Evolutionary conservation across 805 yeast species (phyloP), one percentile per base, ranked within the genome.

Genomic region (Ogataea paradorogensis): DNA sequence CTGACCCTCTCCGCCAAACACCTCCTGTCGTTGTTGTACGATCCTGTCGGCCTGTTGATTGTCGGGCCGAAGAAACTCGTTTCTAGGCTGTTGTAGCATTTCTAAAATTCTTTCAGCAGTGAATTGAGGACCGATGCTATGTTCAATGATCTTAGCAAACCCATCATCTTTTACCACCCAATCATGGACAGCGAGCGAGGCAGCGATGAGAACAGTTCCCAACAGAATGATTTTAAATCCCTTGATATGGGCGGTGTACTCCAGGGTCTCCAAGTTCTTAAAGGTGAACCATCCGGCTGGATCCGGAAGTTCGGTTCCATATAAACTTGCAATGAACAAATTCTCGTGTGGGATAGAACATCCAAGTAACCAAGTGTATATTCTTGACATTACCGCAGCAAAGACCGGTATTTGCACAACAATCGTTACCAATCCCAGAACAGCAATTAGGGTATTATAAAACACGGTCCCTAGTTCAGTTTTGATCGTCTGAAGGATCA

Each of bases 141-240:
- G 76, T 38, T 71, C 57, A 13, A 84, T 64, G 56, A 82, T 69
- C 53, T 76, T 78, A 21, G 66, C 59, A 56, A 81, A 82, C 0
- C 87, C 88, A 33, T 80, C 78, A 56, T 84, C 95, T 39, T 79
- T 66, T 1, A 77, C 75, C 11, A 84, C 82, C 78, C 84, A 79
- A 50, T 83, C 89, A 55, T 82, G 84, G 15, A 59, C 50, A 4
- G 55, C 48, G 1, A 55, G 28, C 28, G 50, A 34, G 5, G 52
- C 43, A 4, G 53, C 51, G 3, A 54, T 33, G 1, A 45, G 18
- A 42, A 40, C 59, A 24, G 47, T 64, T 57, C 46, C 58, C 43
- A 36, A 29, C 9, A 42, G 10, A 8, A 46, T 35, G 7, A 51
- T 41, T 7, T 30, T 22, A 9, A 21, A 50, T 24, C 56, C 63